Evolutionary conservation across 306 rosid species (phyloP).

Genomic region (Mimosa pudica): DNA sequence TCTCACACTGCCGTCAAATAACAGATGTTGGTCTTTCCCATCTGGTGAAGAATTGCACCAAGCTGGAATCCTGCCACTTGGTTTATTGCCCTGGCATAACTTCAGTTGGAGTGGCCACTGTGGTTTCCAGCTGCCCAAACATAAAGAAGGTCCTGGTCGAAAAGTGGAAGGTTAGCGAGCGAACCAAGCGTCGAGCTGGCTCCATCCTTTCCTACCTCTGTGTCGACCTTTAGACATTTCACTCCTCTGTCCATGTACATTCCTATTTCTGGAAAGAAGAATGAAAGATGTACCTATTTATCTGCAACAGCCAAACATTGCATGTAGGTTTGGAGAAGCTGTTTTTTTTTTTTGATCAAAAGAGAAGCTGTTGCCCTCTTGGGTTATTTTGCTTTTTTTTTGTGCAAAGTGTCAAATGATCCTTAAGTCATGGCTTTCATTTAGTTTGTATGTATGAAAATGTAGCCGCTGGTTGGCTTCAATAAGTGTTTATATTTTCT

Average conservation of each 20-base stretch:
- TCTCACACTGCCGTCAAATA: constrained; percentile 89
- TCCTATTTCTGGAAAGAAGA: neutral
- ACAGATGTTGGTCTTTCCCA: constrained; percentile 82
- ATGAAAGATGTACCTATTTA: neutral
- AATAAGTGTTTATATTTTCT: too few relatives aligned
- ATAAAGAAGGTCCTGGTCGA: constrained; percentile 91
- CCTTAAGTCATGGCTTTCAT: constrained; percentile 10
- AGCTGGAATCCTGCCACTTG: constrained; percentile 88
- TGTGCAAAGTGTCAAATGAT: constrained; percentile 20
- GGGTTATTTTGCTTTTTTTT: constrained; percentile 9
- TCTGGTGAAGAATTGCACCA: constrained; percentile 68
- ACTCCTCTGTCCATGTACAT: constrained; percentile 30
- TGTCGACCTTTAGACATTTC: constrained; percentile 63
- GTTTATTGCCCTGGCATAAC: constrained; percentile 87
- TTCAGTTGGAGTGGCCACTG: constrained; percentile 78
- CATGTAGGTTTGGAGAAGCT: constrained; percentile 10
- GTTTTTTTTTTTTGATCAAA: too few relatives aligned
- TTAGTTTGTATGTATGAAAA: constrained; percentile 22
- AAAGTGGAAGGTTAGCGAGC: constrained; percentile 90
- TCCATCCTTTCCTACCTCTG: constrained; percentile 80
- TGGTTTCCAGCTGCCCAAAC: constrained; percentile 82
- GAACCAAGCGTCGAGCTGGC: constrained; percentile 88
- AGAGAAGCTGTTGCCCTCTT: constrained; percentile 10
- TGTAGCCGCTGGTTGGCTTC: constrained; percentile 29
- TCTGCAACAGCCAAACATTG: neutral